Conservation (phyloP, 176 grass and related monocot genomes). For the Zea luxurians region DNA sequence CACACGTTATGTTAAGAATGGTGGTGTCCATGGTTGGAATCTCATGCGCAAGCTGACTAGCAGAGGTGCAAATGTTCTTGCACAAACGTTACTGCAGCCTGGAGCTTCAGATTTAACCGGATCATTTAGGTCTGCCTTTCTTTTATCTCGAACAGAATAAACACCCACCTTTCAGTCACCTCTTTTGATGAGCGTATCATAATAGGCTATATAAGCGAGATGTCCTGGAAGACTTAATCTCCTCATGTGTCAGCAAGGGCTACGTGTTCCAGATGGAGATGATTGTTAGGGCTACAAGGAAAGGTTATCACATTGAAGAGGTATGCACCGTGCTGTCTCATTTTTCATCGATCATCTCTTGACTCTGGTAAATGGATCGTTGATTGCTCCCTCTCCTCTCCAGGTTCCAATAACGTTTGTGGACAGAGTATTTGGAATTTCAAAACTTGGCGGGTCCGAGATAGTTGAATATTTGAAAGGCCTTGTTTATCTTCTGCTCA, state of each 20-base stretch:
- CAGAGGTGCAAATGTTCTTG: constrained; percentile 97
- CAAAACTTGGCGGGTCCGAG: constrained; percentile 97
- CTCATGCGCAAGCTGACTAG: constrained; percentile 95
- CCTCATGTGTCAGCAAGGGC: constrained; percentile 95
- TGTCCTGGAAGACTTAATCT: constrained; percentile 89
- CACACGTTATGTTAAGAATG: constrained; percentile 84
- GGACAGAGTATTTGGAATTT: constrained; percentile 86
- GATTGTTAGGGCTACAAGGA: constrained; percentile 97
- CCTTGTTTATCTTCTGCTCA: constrained; percentile 75
- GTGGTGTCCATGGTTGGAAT: constrained; percentile 97
- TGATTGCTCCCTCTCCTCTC: constrained; percentile 9
- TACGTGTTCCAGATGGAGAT: constrained; percentile 99
- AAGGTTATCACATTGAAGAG: constrained; percentile 86
- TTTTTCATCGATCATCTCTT: background rate
- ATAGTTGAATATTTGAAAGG: constrained; percentile 96
- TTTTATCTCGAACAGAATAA: constrained; percentile 12
- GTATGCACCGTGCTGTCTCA: constrained; percentile 5
- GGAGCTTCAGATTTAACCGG: constrained; percentile 94
- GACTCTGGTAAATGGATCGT: constrained; percentile 19
- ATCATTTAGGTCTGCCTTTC: constrained; percentile 64
- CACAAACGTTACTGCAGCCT: constrained; percentile 86
- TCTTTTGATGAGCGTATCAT: constrained; percentile 21
- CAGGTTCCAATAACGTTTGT: constrained; percentile 98
- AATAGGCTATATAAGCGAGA: constrained; percentile 79
- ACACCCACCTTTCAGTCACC: background rate